Base-by-base conservation (phyloP, 768 basidiomycete species). In the Dentipellis sp. region DNA sequence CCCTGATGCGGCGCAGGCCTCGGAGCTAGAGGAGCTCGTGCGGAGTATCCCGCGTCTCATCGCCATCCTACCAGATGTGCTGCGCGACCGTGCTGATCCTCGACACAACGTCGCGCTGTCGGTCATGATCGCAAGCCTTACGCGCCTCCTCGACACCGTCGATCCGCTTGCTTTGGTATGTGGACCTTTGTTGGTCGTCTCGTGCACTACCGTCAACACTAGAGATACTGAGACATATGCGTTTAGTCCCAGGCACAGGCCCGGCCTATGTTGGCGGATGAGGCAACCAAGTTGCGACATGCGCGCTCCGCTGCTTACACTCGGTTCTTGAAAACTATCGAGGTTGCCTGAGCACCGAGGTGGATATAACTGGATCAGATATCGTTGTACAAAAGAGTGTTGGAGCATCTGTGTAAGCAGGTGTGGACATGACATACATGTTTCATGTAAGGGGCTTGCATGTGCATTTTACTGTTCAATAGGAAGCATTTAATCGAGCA, bases 101-200 rank as follows among this genome's bases (percentile, higher is more conserved):
- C 74, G 84, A 53, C 86, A 89, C 68, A 78, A 72, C 54, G 84
- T 84, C 10, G 88, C 88, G 4, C 64, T 88, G 48, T 78, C 84
- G 23, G 82, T 83, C 62, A 91, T 92, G 86, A 78, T 83, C 49
- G 73, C 78, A 2, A 74, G 76, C n/a, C 64, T 92, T 57, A 75
- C 86, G 40, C 68, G 69, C 17, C 71, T 78, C 39, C 75, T 86
- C 37, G 84, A 87, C 64, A 78, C 77, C 57, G 72, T 78, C 51
- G 78, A 76, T 55, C 86, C 86, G 10, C 68, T 80, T 4, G 75
- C 77, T 12, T 65, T 89, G 69, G 89, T 88, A 59, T 55, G 83
- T 76, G 29, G 29, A 17, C 57, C 40, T 50, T 36, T 50, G 50
- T 45, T 55, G 11, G 19, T 57, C 53, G 47, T 10, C 22, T 48